Base-by-base conservation (phyloP, 192 early-diverging fungal genomes). In the Coemansia sp. region DNA sequence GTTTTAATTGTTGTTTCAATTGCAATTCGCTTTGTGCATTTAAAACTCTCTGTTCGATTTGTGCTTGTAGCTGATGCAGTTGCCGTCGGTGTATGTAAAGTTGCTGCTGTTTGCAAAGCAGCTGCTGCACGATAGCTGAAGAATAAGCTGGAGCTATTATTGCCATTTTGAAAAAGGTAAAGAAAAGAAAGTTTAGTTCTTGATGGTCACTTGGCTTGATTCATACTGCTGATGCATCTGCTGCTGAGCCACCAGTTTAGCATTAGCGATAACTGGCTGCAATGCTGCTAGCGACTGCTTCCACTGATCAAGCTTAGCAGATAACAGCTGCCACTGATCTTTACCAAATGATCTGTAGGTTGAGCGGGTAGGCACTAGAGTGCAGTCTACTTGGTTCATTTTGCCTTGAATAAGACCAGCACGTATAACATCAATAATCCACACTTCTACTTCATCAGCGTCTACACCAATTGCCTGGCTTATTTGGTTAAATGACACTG, bases 371-470 rank as follows among this genome's bases (percentile, higher is more conserved):
- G 96, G 85, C 31, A 86, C 70, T 36, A 93, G 84, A 6, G 88
- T 87, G 54, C 87, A 84, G 49, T 81, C 82, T 15, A 95, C 79
- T 79, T 98, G 96, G 80, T 96, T 87, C 81, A 98, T 87, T 79
- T 91, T 92, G 57, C 89, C 94, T 63, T 98, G 94, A 15, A 96
- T 82, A 59, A 98, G 82, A 40, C 91, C 91, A 21, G 90, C 86
- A 36, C 92, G 88, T 47, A 98, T 94, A 10, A 86, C 91, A 64
- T 94, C 90, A 68, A 98, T 96, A 16, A 93, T 84, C 93, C 93
- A 98, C 80, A 93, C 69, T 81, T 98, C 95, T 10, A 98, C 93
- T 26, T 94, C 91, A 14, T 79, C 82, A 50, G 84, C 84, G 12
- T 80, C 70, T 48, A 98, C 83, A 47, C 84, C 83, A 28, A 98